phyloP scores from a whole-genome alignment of 352 stramenopile species.

The Phytophthora macrochlamydospora region DNA sequence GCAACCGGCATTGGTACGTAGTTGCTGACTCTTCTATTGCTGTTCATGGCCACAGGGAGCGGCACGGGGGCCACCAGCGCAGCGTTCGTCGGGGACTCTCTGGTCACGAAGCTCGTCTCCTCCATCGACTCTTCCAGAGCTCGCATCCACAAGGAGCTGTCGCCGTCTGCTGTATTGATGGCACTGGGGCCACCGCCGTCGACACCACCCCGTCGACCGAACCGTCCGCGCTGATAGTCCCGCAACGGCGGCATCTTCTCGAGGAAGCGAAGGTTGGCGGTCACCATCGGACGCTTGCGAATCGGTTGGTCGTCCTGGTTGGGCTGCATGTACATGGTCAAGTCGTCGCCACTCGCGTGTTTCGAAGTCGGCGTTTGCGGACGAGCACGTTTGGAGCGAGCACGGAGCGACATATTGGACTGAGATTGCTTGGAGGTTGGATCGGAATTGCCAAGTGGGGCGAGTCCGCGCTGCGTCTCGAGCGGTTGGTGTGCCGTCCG shows the following conservation, averaged over 20 bases:
- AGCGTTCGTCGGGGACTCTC: slow-evolving; percentile 39
- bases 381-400: slow-evolving; percentile 27
- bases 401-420: slow-evolving; percentile 23
- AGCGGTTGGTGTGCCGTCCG: slow-evolving; percentile 17
- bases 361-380: slow-evolving; percentile 26
- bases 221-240: slow-evolving; percentile 64
- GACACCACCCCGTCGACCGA: slow-evolving; percentile 64
- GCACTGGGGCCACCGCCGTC: slow-evolving; percentile 51
- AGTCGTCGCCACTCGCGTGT: slow-evolving; percentile 20
- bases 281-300: slow-evolving; percentile 64
- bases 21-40: slow-evolving; percentile 10
- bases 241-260: slow-evolving; percentile 67
- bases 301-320: slow-evolving; percentile 25
- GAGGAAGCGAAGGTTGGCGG: slow-evolving; percentile 65
- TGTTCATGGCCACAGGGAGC: slow-evolving; percentile 8
- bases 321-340: slow-evolving; percentile 19
- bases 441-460: slow-evolving; percentile 13
- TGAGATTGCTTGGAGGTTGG: not conserved
- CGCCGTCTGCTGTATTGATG: slow-evolving; percentile 7
- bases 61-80: slow-evolving; percentile 52
- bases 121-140: slow-evolving; percentile 72
- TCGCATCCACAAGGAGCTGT: slow-evolving; percentile 49
- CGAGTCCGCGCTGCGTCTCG: not conserved
- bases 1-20: slow-evolving; percentile 26
- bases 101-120: slow-evolving; percentile 71